A percentile compares a stretch with the other conserved stretches of the same genome.
Evolutionary conservation across 2,329 filamentous ascomycete species (phyloP).

Genomic region (Furcasterigmium furcatum): DNA sequence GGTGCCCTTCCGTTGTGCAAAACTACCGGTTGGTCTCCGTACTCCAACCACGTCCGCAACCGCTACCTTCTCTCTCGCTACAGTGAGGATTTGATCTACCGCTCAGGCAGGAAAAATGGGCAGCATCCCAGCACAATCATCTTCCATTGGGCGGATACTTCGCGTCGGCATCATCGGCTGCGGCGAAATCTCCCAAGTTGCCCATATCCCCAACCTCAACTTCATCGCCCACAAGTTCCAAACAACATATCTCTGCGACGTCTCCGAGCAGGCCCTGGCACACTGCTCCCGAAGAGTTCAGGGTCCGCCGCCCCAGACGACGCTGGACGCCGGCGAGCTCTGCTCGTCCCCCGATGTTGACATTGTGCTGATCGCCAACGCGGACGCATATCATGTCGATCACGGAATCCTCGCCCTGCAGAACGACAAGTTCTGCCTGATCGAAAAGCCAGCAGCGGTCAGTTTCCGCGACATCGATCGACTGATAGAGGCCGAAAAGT

Average conservation of each 20-base stretch:
- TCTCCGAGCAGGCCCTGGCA: slow-evolving; percentile 30
- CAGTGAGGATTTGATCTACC: no score
- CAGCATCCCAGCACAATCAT: no score
- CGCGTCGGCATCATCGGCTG: slow-evolving; percentile 42
- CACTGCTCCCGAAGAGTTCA: slow-evolving; percentile 19
- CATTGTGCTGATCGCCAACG: slow-evolving; percentile 49
- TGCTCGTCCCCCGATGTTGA: slow-evolving; percentile 41
- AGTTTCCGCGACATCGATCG: slow-evolving; percentile 39
- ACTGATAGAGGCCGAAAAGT: slow-evolving; percentile 46
- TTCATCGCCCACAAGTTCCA: slow-evolving; percentile 39
- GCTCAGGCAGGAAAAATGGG: no score
- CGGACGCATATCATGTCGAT: slow-evolving; percentile 51
- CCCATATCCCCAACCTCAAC: slow-evolving; percentile 48
- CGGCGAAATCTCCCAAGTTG: slow-evolving; percentile 47
- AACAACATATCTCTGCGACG: slow-evolving; percentile 47
- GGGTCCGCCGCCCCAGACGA: slow-evolving; percentile 20
- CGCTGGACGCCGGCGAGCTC: slow-evolving; percentile 34
- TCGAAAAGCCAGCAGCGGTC: slow-evolving; percentile 57
- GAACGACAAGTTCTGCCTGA: slow-evolving; percentile 51
- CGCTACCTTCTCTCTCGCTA: no score
- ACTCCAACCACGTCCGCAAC: no score
- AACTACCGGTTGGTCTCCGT: no score
- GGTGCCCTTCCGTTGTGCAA: no score
- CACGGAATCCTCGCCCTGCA: slow-evolving; percentile 49
- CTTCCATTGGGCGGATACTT: slow-evolving; percentile 11